phyloP scores from a whole-genome alignment of 768 basidiomycete species.

The Boletus bicolor region DNA sequence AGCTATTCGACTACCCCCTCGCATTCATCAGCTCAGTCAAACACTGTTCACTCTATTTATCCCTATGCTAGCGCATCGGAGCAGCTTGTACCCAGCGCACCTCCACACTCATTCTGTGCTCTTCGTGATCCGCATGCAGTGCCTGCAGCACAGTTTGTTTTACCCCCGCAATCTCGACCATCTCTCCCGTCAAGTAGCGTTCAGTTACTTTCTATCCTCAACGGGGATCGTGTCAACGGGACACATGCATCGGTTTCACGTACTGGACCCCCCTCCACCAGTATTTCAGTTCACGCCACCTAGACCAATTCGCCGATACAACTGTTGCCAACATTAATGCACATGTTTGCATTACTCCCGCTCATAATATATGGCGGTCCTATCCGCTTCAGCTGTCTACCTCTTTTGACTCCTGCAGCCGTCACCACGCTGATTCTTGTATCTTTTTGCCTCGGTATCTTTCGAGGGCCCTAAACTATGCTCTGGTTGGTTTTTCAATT shows the following conservation, averaged over 20 bases:
- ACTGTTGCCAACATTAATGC: slow-evolving; percentile 9
- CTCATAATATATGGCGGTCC: slow-evolving; percentile 3
- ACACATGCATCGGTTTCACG: slow-evolving; percentile 7
- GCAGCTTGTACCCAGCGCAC: slow-evolving; percentile 5
- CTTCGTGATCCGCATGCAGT: slow-evolving; percentile 15
- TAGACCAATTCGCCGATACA: slow-evolving; percentile 16
- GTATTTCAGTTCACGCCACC: slow-evolving; percentile 21
- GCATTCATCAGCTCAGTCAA: slow-evolving; percentile 11
- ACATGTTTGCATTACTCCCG: slow-evolving; percentile 20
- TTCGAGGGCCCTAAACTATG: slow-evolving; percentile 21
- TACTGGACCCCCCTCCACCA: slow-evolving; percentile 6
- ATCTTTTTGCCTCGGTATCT: slow-evolving; percentile 10
- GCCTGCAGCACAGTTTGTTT: slow-evolving; percentile 10
- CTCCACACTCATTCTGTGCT: slow-evolving; percentile 6
- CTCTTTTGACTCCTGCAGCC: not conserved
- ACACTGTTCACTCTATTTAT: slow-evolving; percentile 11
- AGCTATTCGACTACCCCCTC: slow-evolving; percentile 19
- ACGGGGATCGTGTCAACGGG: slow-evolving; percentile 22
- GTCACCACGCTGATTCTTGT: slow-evolving; percentile 14
- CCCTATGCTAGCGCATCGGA: slow-evolving; percentile 10
- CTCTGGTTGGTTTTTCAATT: slow-evolving; percentile 19
- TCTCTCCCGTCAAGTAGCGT: slow-evolving; percentile 23
- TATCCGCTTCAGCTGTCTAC: not conserved
- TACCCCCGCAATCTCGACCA: slow-evolving; percentile 14
- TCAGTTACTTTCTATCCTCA: slow-evolving; percentile 37